phyloP scores from a whole-genome alignment of 495 filamentous ascomycete species.

The Aspergillus cristatus region DNA sequence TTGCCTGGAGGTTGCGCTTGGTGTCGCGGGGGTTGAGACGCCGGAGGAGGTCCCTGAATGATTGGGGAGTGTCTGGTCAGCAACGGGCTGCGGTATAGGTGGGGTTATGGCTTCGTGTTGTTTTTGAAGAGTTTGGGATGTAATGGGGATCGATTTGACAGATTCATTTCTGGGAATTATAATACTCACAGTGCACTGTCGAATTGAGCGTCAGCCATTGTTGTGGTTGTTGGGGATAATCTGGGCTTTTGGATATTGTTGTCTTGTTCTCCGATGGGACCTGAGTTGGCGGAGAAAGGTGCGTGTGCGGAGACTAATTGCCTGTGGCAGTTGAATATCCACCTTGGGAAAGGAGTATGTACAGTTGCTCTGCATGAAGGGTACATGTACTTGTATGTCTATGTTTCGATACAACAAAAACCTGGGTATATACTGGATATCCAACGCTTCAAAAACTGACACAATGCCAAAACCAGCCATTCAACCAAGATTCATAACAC shows the following conservation, averaged over 20 bases:
- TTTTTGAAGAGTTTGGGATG: neutral
- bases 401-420: neutral
- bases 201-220: constrained; percentile 48
- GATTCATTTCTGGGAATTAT: neutral
- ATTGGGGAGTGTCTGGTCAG: constrained; percentile 16
- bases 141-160: too few relatives aligned
- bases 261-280: constrained; percentile 9
- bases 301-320: constrained; percentile 16
- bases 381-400: neutral
- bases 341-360: neutral
- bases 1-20: constrained; percentile 67
- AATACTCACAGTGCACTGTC: constrained; percentile 54
- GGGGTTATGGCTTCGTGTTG: constrained; percentile 6
- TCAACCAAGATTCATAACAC: neutral
- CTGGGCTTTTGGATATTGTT: constrained; percentile 12
- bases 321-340: constrained; percentile 16
- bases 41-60: constrained; percentile 85
- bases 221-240: constrained; percentile 11
- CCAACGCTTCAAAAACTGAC: neutral
- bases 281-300: constrained; percentile 25
- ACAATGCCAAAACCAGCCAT: neutral
- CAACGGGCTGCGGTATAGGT: constrained; percentile 21
- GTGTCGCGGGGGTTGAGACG: constrained; percentile 92
- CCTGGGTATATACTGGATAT: too few relatives aligned
- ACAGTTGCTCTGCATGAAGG: constrained; percentile 4